Evolutionary conservation across 139 green algal species (phyloP), one percentile per base, ranked within the genome.

Genomic region (Coccomyxa sp.): DNA sequence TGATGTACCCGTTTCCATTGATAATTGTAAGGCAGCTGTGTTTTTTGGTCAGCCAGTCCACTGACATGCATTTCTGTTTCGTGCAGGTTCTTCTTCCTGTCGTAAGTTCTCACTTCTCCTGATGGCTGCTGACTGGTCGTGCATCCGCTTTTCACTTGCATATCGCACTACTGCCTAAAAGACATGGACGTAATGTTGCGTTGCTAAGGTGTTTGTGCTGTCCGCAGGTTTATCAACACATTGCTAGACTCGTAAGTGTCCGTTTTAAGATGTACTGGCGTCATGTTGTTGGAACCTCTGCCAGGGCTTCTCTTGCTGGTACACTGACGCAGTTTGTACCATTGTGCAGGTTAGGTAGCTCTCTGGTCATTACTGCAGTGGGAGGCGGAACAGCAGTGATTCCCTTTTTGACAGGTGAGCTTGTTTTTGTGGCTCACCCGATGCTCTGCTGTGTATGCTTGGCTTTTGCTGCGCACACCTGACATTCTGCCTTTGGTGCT

Each of bases 211-310:
- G 77, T 18, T 87, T 82, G n/a, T 87, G 83, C 45, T 89, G 89
- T 60, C 90, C 98, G 92, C 63, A 90, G 94, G 11, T 98, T 98
- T 85, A 89, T 96, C 60, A 99, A 99, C 91, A 98, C 95, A 30
- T 93, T 99, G 58, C 88, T 98, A 14, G 95, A 99, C 91, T 92
- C 77, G 85, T 86, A 68, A 21, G 32, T 18, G 27, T 23, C 13
- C 60, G 0, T 79, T 77, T 17, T 30, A 45, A 77, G 74, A 32
- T 77, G 15, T 57, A 0, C 45, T 76, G 38, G 38, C 38, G 7
- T 51, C 38, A 51, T 17, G 4, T 32, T 21, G 51, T 4, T 67
- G 45, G 7, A 11, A 51, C 7, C 38, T 51, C 7, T 3, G 3
- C 7, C 38, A 51, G 38, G 38, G 38, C 38, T 51, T 51, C 7